Base-by-base conservation (phyloP, 129 eudicot species). In the Escallonia herrerae region DNA sequence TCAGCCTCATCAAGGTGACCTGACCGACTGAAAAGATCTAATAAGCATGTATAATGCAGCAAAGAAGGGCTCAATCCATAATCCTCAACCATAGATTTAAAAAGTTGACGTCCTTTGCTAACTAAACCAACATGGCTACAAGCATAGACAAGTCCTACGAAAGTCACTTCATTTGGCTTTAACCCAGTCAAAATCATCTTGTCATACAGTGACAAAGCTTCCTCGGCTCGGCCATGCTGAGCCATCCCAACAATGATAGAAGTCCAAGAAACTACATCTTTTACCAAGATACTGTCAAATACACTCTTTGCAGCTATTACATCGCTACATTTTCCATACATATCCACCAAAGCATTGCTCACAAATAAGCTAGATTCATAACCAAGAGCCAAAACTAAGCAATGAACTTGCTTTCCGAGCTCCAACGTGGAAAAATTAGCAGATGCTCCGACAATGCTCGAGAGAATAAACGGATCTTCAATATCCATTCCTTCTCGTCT, bases 91-190 rank as follows among this genome's bases (percentile, higher is more conserved):
- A 91, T 85, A 5, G 95, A 87, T 63, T 85, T 85, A 55, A 91
- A 91, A 56, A 91, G 90, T 44, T 77, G 58, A 7, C 76, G 67
- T 3, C 97, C 96, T 72, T 83, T 83, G 48, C 68, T 59, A 33
- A 91, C 94, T 70, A 91, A 83, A n/a, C 97, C 97, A 3, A 79
- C 97, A 82, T 91, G 97, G 37, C 96, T 85, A 52, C 97, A 91
- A 47, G 97, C 97, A 70, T 87, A 91, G 13, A 91, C 74, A 14
- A 91, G 37, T 56, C 94, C 96, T 6, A 86, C 54, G 11, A 91
- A 87, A 15, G 97, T 91, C 54, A 91, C 97, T 56, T 80, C 87
- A 56, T 91, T 91, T 12, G 96, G 97, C 50, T 79, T 77, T 6
- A 84, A 55, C 52, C 90, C 90, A 55, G 65, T 63, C 11, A 48